Evolutionary conservation across 805 yeast genomes (phyloP).

Genomic region (Starmerella sp.): DNA sequence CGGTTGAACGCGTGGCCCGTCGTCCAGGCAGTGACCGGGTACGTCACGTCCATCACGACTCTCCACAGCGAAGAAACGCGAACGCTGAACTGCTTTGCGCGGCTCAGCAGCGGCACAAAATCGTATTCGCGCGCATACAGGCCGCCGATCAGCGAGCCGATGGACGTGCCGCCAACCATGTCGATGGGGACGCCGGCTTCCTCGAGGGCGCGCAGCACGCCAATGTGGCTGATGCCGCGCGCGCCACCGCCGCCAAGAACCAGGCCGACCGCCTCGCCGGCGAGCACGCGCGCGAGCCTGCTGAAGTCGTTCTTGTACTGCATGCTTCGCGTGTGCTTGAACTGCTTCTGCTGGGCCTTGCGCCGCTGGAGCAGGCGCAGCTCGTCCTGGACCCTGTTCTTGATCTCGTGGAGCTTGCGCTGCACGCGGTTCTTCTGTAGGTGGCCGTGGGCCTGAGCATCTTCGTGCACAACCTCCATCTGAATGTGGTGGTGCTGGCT

Average conservation of each 20-base stretch:
- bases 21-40: conserved; percentile 87
- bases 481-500: conserved; percentile 88
- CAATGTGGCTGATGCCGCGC: conserved; percentile 84
- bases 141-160: conserved; percentile 94
- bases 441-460: conserved; percentile 2
- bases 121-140: conserved; percentile 87
- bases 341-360: conserved; percentile 15
- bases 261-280: conserved; percentile 88
- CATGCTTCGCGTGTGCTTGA: conserved; percentile 29
- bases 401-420: conserved; percentile 19
- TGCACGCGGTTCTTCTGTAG: conserved; percentile 10
- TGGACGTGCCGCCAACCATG: conserved; percentile 90
- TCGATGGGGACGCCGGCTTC: conserved; percentile 90
- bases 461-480: conserved; percentile 33
- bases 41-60: conserved; percentile 68
- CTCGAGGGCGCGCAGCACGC: conserved; percentile 81
- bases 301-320: conserved; percentile 75
- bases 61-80: conserved; percentile 82
- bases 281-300: conserved; percentile 75
- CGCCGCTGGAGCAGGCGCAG: conserved; percentile 14
- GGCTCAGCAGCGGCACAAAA: conserved; percentile 78
- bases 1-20: conserved; percentile 96
- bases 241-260: conserved; percentile 98
- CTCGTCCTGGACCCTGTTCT: conserved; percentile 23
- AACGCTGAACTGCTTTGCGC: conserved; percentile 75